These are phyloP conservation scores for Aschersonia sp. DNA, from an alignment of 2,329 filamentous ascomycete genomes.

Conservation along the genomic window DNA sequence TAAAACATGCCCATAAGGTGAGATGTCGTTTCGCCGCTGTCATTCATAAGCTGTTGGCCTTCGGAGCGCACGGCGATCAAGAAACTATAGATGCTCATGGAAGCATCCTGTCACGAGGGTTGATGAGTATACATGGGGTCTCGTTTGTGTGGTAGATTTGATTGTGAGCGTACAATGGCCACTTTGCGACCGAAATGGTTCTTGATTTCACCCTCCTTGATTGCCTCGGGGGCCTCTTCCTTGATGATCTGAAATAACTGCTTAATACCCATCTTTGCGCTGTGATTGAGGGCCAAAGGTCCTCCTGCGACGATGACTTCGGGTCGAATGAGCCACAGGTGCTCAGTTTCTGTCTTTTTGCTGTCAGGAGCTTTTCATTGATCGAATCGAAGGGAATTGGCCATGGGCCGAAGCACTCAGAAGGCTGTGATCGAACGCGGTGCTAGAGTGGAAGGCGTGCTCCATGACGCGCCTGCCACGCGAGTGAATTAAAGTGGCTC, in stretches of 20 bases:
- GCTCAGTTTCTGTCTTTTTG: neutral
- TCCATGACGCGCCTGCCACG: slow-evolving; percentile 3
- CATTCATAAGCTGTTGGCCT: slow-evolving; percentile 89
- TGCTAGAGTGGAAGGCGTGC: neutral
- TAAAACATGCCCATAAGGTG: slow-evolving; percentile 99
- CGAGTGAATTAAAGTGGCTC: slow-evolving; percentile 6
- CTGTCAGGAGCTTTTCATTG: neutral
- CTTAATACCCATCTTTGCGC: slow-evolving; percentile 46
- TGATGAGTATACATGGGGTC: neutral
- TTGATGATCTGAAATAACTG: slow-evolving; percentile 70
- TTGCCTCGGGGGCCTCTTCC: slow-evolving; percentile 85
- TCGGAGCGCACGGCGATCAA: slow-evolving; percentile 94
- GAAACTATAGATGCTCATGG: slow-evolving; percentile 99
- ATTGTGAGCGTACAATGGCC: slow-evolving; percentile 56
- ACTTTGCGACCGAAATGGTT: slow-evolving; percentile 98
- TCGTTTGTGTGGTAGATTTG: slow-evolving; percentile 8
- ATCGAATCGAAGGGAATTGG: neutral
- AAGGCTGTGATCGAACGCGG: neutral
- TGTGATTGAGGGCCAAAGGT: neutral
- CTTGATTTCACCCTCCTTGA: slow-evolving; percentile 97
- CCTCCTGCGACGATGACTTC: neutral
- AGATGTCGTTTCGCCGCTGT: slow-evolving; percentile 90
- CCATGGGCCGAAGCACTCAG: no score
- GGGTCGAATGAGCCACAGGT: neutral
- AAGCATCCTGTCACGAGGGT: slow-evolving; percentile 27